Evolutionary conservation across 352 stramenopile species (phyloP), one percentile per base, ranked within the genome.

Genomic region (Globisporangium paroecandrum): DNA sequence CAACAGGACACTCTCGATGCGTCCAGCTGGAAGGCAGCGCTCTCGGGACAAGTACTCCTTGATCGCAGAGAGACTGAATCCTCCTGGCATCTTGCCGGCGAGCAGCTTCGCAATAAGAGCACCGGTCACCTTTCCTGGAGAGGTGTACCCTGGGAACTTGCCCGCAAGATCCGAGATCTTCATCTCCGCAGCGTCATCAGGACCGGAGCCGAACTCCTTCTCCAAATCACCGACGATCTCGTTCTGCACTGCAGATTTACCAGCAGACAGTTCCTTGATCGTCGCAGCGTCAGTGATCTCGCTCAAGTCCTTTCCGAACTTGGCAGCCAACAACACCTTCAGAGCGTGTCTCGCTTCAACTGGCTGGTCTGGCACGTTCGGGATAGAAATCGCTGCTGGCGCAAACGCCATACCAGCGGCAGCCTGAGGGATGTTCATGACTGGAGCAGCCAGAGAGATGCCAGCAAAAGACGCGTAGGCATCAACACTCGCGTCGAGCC

Each of bases 161-260:
- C 56, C 62, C 9, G 89, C 86, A 13, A 97, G 68, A 54, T 95
- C 85, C 5, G 32, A 53, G 38, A 97, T 54, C 75, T 92, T 93
- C 64, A 87, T 80, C 47, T 97, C 89, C 32, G 84, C 85, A 8
- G 79, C 86, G 51, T 92, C 87, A 29, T 96, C 89, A 10, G 79
- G 77, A 12, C 69, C 77, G n/a, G 79, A 87, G 29, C 87, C 88
- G 34, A 97, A 96, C 74, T 97, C 89, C 69, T 85, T 89, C 73
- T 90, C 87, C 43, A 97, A 41, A 18, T 97, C 89, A 15, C 88
- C 89, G 36, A 94, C 79, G 27, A 97, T 83, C 74, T 97, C 89
- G 65, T 96, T 97, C 65, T 96, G 88, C n/a, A 96, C 73, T 27
- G 89, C 86, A 8, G 82, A 94, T 72, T 95, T 95, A 47, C 88